Percentiles rank a stretch among this genome's conserved stretches.
phyloP scores from a whole-genome alignment of 2,329 filamentous ascomycete species.

The Magnaporthales sp. region DNA sequence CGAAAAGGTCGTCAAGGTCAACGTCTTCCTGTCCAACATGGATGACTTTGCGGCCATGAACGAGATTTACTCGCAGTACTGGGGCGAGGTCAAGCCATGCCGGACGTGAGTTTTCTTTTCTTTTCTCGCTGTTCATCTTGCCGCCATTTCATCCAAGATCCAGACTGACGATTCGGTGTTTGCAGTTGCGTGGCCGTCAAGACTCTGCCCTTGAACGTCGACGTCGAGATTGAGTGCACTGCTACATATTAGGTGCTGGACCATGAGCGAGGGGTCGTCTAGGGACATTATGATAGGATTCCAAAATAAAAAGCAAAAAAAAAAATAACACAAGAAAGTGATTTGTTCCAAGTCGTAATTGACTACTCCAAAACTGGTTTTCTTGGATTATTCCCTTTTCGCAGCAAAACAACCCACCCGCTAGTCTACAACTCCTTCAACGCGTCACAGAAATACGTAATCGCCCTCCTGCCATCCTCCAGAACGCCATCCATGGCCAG shows the following conservation, averaged over 20 bases:
- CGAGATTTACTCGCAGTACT: conserved; percentile 62
- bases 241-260: conserved; percentile 11
- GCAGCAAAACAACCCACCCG: neutral
- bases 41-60: conserved; percentile 70
- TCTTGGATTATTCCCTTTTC: neutral
- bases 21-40: conserved; percentile 67
- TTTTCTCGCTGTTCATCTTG: neutral
- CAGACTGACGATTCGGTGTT: neutral
- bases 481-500: conserved; percentile 48
- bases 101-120: conserved; percentile 24
- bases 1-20: conserved; percentile 61
- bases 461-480: conserved; percentile 39
- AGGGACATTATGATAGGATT: too few species aligned
- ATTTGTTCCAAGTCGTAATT: too few species aligned
- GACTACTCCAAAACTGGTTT: too few species aligned
- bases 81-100: conserved; percentile 40
- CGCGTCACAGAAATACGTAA: conserved; percentile 30
- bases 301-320: too few species aligned
- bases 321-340: neutral
- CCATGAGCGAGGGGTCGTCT: neutral
- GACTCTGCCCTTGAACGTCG: conserved; percentile 22
- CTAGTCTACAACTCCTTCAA: conserved; percentile 6
- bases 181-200: conserved; percentile 23
- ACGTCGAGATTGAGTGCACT: conserved; percentile 26
- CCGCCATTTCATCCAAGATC: conserved; percentile 7